Conservation (phyloP, 75 land plant genomes). For the Larix kaempferi region DNA sequence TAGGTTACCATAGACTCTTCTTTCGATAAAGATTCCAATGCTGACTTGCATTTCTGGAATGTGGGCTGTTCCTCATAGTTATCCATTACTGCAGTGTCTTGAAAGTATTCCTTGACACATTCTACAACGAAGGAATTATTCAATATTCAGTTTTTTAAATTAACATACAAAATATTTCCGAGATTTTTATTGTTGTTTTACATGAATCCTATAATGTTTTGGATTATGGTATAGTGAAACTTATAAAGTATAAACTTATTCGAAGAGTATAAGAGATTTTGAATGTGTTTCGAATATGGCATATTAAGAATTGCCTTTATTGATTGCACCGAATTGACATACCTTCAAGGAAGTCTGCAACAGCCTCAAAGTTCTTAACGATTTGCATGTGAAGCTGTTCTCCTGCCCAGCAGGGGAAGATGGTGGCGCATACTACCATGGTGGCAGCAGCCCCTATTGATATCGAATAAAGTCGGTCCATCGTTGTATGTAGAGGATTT, state of each 20-base stretch:
- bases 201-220: no score
- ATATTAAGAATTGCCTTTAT: no score
- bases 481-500: slow-evolving; percentile 36
- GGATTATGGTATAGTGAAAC: no score
- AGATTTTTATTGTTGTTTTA: no score
- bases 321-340: neutral
- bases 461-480: slow-evolving; percentile 52
- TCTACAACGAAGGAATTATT: no score
- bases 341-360: slow-evolving; percentile 70
- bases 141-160: no score
- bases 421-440: slow-evolving; percentile 39
- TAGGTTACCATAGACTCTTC: slow-evolving; percentile 40
- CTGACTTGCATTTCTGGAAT: slow-evolving; percentile 24
- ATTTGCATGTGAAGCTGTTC: slow-evolving; percentile 53
- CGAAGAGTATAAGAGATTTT: no score
- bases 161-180: no score
- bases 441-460: slow-evolving; percentile 53
- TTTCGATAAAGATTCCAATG: slow-evolving; percentile 36
- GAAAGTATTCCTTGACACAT: no score
- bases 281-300: no score
- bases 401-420: slow-evolving; percentile 71
- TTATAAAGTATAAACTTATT: no score
- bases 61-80: slow-evolving; percentile 46
- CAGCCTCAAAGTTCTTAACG: slow-evolving; percentile 30
- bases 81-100: no score